Evolutionary conservation across 495 filamentous ascomycete genomes (phyloP).

Genomic region (Aspergillus indologenus): DNA sequence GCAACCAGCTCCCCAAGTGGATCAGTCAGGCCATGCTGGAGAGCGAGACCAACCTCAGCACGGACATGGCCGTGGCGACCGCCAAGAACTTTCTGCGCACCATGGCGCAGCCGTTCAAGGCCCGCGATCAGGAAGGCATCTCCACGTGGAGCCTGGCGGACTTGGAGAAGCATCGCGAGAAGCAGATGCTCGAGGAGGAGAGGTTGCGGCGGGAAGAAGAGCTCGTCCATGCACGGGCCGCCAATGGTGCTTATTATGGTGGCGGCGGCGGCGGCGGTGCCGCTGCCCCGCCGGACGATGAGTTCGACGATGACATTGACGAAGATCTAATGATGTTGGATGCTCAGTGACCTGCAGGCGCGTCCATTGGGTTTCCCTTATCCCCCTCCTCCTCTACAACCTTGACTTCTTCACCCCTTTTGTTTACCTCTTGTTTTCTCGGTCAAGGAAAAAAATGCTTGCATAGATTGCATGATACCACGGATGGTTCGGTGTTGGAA

Average conservation of each 20-base stretch:
- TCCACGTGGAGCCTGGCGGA: constrained; percentile 86
- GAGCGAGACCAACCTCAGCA: constrained; percentile 80
- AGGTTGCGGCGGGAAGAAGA: constrained; percentile 37
- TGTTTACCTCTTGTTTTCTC: neutral
- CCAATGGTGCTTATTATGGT: constrained; percentile 25
- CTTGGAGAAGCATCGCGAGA: constrained; percentile 60
- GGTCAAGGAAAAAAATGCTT: neutral
- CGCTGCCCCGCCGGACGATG: constrained; percentile 31
- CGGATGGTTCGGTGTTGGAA: constrained; percentile 14
- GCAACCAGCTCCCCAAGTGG: constrained; percentile 91
- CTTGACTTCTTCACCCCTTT: neutral
- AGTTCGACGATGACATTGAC: constrained; percentile 63
- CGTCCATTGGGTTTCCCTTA: constrained; percentile 10
- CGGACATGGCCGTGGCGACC: constrained; percentile 87
- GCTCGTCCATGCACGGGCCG: constrained; percentile 18
- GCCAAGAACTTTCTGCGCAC: constrained; percentile 85
- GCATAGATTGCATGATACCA: constrained; percentile 21
- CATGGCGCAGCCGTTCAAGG: constrained; percentile 87
- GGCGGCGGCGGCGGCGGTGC: constrained; percentile 17
- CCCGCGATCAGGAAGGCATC: constrained; percentile 82
- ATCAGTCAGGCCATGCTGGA: constrained; percentile 87
- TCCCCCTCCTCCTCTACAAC: neutral
- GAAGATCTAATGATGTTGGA: constrained; percentile 61
- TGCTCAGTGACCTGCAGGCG: constrained; percentile 36
- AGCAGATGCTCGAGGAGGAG: constrained; percentile 72